Evolutionary conservation across 371 early-diverging fungal genomes (phyloP), one percentile per base, ranked within the genome.

Genomic region (Mortierella sp.): DNA sequence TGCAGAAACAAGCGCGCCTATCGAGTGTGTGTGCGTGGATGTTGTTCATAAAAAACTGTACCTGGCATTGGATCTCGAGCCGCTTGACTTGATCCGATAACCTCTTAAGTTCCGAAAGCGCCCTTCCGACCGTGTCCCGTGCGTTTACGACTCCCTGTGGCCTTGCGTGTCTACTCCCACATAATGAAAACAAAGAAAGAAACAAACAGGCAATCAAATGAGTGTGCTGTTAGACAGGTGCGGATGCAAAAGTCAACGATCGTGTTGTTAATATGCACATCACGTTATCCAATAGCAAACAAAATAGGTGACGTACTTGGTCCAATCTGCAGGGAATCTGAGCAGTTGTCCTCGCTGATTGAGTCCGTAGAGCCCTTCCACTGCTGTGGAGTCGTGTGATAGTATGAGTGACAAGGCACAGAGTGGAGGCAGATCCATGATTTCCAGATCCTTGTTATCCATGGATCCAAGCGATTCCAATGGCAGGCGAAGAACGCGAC

Each of bases 41-140:
- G 19, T 13, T 10, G 50, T 50, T 50, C 3, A 14, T 14, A 50
- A 46, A 46, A 50, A 54, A 37, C 48, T 55, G 21, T 70, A 73
- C 81, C 76, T 73, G 81, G 19, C 76, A 80, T 70, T 76, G 59
- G 10, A 43, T 43, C 19, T 80, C 75, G 19, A 80, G 81, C 16
- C 21, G 69, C 16, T 61, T 76, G 43, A 70, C 82, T 53, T 72
- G 64, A 14, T 78, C 71, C 43, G 82, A 77, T 21, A 77, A 59
- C 24, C 31, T 64, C 14, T 78, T 78, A 1, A 78, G 61, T 28
- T 77, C 78, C 31, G 19, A 54, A 40, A 82, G 77, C 6, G 69
- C 64, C 31, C 48, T 51, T 19, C 74, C 21, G 37, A 77, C 67
- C 6, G 74, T 53, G 9, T 77, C 75, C 16, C 75, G 71, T 24